Base-by-base conservation (phyloP, 352 stramenopile genomes). In the Phytophthora capsici region DNA sequence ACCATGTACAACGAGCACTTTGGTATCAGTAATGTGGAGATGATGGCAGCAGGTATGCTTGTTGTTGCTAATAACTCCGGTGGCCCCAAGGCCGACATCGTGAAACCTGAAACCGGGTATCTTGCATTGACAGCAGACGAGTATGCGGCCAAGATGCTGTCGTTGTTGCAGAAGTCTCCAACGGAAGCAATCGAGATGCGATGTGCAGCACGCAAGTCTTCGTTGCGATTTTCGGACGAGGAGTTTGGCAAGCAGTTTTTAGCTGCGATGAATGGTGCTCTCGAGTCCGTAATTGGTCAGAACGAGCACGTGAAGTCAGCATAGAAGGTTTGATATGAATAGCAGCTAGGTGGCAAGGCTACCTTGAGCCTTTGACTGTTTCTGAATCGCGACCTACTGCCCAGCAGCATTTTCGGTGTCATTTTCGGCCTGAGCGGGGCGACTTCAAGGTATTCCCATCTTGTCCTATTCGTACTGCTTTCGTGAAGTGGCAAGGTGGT, bases 1-100 rank as follows among this genome's bases (percentile, higher is more conserved):
- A 99, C 97, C 13, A 99, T 99, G 98, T 98, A 97, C 83, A 99
- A 99, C 58, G 98, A 99, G 75, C 98, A 99, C 78, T 99, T 99
- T 85, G 98, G 98, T 7, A 99, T 99, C 73, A 97, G 96, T 47
- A 96, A 99, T 28, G 98, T 99, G 40, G 98, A 99, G 83, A 99
- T 99, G 96, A 99, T 99, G 95, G 93, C 97, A 8, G 94, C 97
- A 1, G 97, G 97, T 10, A 75, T 99, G 54, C 75, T 99, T 1
- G 86, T 96, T 0, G 78, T 99, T 6, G 98, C 98, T 5, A 98
- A 99, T 79, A 91, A 99, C 70, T 99, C 94, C 6, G 98, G 97
- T 38, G 98, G 98, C 0, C 98, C 98, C 1, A 90, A 96, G 48
- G 82, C 82, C 12, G 96, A 99, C 57, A 99, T 99, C 61, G 86